Evolutionary conservation across 805 yeast species (phyloP).

Genomic region (Priceomyces castillae): DNA sequence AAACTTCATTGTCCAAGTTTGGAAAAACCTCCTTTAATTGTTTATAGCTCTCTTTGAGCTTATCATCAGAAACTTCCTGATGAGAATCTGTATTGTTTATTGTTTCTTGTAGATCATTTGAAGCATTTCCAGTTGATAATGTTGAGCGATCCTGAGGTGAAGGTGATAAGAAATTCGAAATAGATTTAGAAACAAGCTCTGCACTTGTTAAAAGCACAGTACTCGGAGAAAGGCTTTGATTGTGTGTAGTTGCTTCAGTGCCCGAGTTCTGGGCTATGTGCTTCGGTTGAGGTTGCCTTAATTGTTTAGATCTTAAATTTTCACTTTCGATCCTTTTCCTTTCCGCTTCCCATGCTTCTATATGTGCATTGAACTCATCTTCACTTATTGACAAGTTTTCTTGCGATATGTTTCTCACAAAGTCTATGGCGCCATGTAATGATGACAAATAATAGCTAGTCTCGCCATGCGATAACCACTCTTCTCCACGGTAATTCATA

Average conservation of each 20-base stretch:
- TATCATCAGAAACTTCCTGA: slow-evolving; percentile 7
- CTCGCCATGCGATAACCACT: slow-evolving; percentile 75
- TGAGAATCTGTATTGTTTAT: slow-evolving; percentile 2
- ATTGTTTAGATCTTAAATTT: not conserved
- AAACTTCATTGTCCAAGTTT: slow-evolving; percentile 59
- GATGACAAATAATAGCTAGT: slow-evolving; percentile 88
- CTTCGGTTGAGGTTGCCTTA: slow-evolving; percentile 15
- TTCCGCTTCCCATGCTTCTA: slow-evolving; percentile 49
- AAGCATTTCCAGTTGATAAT: not conserved
- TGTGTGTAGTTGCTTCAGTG: not conserved
- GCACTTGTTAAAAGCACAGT: slow-evolving; percentile 44
- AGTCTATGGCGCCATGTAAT: slow-evolving; percentile 83
- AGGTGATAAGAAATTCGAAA: slow-evolving; percentile 40
- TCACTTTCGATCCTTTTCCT: slow-evolving; percentile 16
- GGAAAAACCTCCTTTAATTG: slow-evolving; percentile 74
- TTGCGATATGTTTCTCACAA: slow-evolving; percentile 59
- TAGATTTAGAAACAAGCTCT: slow-evolving; percentile 49
- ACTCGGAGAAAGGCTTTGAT: slow-evolving; percentile 32
- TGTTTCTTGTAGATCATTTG: slow-evolving; percentile 2
- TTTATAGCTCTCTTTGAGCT: slow-evolving; percentile 28
- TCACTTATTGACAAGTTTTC: slow-evolving; percentile 59
- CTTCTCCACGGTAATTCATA: slow-evolving; percentile 76
- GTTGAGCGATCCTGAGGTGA: slow-evolving; percentile 30
- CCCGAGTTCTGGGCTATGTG: slow-evolving; percentile 8
- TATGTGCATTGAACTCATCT: slow-evolving; percentile 56